A percentile compares a stretch with the other conserved stretches of the same genome.
Evolutionary conservation across 345 rosid genomes (phyloP).

Genomic region (Ceriops zippeliana): DNA sequence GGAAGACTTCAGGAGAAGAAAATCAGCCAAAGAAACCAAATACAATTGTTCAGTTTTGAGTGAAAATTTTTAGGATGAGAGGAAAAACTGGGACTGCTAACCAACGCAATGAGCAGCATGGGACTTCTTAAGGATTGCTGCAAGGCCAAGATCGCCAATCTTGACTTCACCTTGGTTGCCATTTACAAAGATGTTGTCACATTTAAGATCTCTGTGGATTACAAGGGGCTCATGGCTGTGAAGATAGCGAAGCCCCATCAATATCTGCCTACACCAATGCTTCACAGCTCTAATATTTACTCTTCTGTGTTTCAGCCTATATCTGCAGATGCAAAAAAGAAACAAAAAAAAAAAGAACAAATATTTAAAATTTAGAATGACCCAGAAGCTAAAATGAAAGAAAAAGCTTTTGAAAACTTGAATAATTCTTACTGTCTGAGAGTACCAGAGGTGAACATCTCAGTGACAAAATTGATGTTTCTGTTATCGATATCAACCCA

Average conservation of each 20-base stretch:
- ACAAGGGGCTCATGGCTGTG: slow-evolving; percentile 59
- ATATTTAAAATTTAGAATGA: slow-evolving; percentile 1
- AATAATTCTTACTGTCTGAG: slow-evolving; percentile 71
- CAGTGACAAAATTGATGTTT: slow-evolving; percentile 91
- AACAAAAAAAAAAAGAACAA: slow-evolving; percentile 8
- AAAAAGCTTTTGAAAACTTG: background rate
- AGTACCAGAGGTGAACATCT: slow-evolving; percentile 97
- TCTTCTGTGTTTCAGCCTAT: slow-evolving; percentile 79
- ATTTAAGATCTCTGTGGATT: slow-evolving; percentile 94
- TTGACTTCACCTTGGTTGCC: slow-evolving; percentile 96
- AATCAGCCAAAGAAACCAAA: background rate
- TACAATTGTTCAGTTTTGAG: background rate
- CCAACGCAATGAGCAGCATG: slow-evolving; percentile 93
- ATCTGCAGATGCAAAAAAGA: slow-evolving; percentile 37
- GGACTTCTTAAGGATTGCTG: slow-evolving; percentile 78
- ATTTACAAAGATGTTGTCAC: slow-evolving; percentile 86
- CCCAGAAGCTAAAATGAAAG: slow-evolving; percentile 10
- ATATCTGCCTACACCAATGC: slow-evolving; percentile 96
- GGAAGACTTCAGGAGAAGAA: background rate
- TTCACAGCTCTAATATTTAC: slow-evolving; percentile 90
- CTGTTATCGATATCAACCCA: slow-evolving; percentile 85
- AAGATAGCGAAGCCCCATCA: slow-evolving; percentile 77
- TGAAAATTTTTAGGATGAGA: background rate
- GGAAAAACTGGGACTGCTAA: slow-evolving; percentile 13
- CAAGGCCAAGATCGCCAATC: slow-evolving; percentile 96